Conservation (phyloP, 495 filamentous ascomycete genomes). For the Penicillium verhagenii region DNA sequence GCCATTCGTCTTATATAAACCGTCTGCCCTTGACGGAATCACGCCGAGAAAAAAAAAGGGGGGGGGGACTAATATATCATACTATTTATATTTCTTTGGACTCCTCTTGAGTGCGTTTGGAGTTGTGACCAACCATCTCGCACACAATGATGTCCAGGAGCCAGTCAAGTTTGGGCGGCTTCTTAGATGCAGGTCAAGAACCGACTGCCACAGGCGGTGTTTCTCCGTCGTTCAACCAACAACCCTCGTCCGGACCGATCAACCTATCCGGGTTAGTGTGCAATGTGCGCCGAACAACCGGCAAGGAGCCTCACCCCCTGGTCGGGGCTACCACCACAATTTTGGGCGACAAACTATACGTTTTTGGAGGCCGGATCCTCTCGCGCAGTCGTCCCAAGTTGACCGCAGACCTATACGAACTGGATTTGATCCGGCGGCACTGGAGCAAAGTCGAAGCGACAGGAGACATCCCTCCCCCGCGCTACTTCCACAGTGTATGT, state of each 20-base stretch:
- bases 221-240: constrained; percentile 34
- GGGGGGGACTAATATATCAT: not conserved
- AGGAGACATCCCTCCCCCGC: constrained; percentile 83
- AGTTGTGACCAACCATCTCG: not conserved
- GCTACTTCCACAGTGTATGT: constrained; percentile 97
- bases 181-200: constrained; percentile 36
- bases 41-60: not conserved
- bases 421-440: constrained; percentile 86
- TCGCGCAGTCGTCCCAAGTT: constrained; percentile 79
- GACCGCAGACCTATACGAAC: constrained; percentile 86
- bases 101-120: not conserved
- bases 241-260: constrained; percentile 46
- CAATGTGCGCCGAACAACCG: constrained; percentile 89
- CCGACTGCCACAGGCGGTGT: constrained; percentile 22
- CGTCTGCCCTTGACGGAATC: constrained; percentile 1
- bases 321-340: constrained; percentile 96
- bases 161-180: constrained; percentile 46
- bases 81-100: not conserved
- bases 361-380: constrained; percentile 88
- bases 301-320: constrained; percentile 82
- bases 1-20: constrained; percentile 7
- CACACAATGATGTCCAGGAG: constrained; percentile 46
- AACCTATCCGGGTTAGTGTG: constrained; percentile 87
- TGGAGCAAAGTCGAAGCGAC: constrained; percentile 85
- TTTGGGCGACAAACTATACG: constrained; percentile 89